A percentile compares a stretch with the other conserved stretches of the same genome.
These are phyloP conservation scores for Rhynchosporium agropyri DNA, from an alignment of 2,329 filamentous ascomycete genomes.

Conservation along the genomic window DNA sequence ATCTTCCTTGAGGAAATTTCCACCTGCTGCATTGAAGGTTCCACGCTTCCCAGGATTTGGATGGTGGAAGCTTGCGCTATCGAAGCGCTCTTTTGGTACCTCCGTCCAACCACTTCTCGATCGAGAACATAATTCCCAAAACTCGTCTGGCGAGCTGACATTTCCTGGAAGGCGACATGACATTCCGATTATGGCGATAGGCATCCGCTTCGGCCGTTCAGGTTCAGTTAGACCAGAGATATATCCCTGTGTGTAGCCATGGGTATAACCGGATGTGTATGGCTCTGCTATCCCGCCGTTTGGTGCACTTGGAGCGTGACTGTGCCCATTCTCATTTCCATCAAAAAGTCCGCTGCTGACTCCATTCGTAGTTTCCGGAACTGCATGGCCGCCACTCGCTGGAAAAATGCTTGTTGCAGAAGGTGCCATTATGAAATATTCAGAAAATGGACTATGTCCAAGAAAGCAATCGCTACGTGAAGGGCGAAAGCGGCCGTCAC, in stretches of 20 bases:
- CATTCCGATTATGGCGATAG: constrained; percentile 46
- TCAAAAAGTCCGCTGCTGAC: constrained; percentile 17
- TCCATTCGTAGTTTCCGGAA: constrained; percentile 34
- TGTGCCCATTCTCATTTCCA: not conserved
- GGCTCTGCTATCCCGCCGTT: constrained; percentile 11
- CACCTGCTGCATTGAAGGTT: constrained; percentile 38
- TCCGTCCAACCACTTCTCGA: constrained; percentile 44
- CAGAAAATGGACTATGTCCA: not conserved
- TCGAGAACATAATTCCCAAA: constrained; percentile 46
- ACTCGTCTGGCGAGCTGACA: constrained; percentile 44
- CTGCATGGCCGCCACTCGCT: constrained; percentile 1
- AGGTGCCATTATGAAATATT: constrained; percentile 36
- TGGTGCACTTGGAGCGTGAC: not conserved
- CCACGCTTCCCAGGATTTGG: constrained; percentile 45
- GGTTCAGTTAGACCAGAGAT: constrained; percentile 27
- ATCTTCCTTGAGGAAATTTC: constrained; percentile 38
- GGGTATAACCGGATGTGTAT: constrained; percentile 34
- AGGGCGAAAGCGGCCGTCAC: not conserved
- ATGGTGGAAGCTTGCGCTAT: constrained; percentile 57
- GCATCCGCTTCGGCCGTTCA: constrained; percentile 32
- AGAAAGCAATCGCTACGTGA: not conserved
- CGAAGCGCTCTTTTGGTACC: constrained; percentile 46
- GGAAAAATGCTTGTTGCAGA: constrained; percentile 31
- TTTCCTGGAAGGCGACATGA: constrained; percentile 46
- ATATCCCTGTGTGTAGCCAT: constrained; percentile 36